Conservation (phyloP, 257 asterid genomes). For the Echium plantagineum region DNA sequence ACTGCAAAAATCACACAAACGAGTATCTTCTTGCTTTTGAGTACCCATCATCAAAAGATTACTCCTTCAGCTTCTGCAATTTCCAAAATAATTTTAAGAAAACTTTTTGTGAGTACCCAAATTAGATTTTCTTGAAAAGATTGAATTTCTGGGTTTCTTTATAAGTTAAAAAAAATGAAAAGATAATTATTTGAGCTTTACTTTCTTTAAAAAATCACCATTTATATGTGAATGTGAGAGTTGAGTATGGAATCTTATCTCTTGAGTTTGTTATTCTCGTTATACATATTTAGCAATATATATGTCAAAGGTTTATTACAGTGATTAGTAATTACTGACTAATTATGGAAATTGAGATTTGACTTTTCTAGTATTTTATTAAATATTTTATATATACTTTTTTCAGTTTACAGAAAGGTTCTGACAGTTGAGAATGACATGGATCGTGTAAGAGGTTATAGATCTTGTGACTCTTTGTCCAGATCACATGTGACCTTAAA, state of each 20-base stretch:
- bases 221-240: neutral
- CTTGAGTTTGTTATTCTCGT: neutral
- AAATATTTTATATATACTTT: too few species aligned
- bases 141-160: neutral
- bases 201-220: neutral
- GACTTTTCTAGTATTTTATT: neutral
- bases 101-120: neutral
- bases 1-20: slow-evolving; percentile 74
- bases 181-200: neutral
- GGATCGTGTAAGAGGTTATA: neutral
- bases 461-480: neutral
- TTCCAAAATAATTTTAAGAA: too few species aligned
- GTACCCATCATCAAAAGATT: neutral
- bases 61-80: too few species aligned
- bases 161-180: too few species aligned
- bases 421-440: neutral
- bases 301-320: too few species aligned
- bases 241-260: neutral
- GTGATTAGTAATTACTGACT: neutral
- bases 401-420: neutral
- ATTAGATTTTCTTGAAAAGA: neutral
- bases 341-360: neutral
- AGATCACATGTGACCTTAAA: neutral
- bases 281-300: too few species aligned
- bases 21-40: slow-evolving; percentile 5